These are phyloP conservation scores for Eutrema salsugineum DNA, from an alignment of 441 rosid species.

Conservation along the genomic window DNA sequence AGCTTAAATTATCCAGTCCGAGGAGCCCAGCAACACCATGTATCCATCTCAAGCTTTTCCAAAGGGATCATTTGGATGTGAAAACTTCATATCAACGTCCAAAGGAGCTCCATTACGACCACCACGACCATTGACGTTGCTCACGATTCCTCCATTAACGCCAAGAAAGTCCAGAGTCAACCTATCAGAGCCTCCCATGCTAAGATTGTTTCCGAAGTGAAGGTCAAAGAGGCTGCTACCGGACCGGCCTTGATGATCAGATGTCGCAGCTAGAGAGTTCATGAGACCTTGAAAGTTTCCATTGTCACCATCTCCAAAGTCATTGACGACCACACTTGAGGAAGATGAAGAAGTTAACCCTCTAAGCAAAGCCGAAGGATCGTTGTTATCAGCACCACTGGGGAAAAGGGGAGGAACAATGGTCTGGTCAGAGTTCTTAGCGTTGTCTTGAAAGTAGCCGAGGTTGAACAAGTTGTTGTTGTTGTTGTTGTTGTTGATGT, in stretches of 20 bases:
- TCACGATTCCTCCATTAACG: slow-evolving; percentile 26
- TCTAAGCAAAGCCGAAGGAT: slow-evolving; percentile 25
- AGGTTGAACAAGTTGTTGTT: slow-evolving; percentile 18
- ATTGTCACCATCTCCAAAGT: slow-evolving; percentile 23
- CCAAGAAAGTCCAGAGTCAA: slow-evolving; percentile 36
- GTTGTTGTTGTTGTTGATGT: slow-evolving; percentile 22
- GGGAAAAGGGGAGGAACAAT: slow-evolving; percentile 26
- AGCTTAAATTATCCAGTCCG: not conserved
- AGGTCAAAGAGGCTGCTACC: slow-evolving; percentile 34
- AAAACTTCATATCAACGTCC: slow-evolving; percentile 22
- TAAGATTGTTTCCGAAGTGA: slow-evolving; percentile 20
- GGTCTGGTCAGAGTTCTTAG: slow-evolving; percentile 26
- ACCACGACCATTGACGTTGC: slow-evolving; percentile 21
- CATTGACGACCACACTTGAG: slow-evolving; percentile 21
- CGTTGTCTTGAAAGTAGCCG: slow-evolving; percentile 31
- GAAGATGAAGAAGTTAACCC: slow-evolving; percentile 33
- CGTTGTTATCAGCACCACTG: slow-evolving; percentile 18
- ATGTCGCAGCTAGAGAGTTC: slow-evolving; percentile 28
- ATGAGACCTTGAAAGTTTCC: slow-evolving; percentile 35
- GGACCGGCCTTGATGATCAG: slow-evolving; percentile 20
- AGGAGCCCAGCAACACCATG: not conserved
- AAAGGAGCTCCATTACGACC: slow-evolving; percentile 30
- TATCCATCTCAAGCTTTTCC: slow-evolving; percentile 23
- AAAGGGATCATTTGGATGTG: slow-evolving; percentile 24
- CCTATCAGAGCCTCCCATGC: slow-evolving; percentile 31